phyloP scores from a whole-genome alignment of 148 eudicot genomes.

The Silene conica region DNA sequence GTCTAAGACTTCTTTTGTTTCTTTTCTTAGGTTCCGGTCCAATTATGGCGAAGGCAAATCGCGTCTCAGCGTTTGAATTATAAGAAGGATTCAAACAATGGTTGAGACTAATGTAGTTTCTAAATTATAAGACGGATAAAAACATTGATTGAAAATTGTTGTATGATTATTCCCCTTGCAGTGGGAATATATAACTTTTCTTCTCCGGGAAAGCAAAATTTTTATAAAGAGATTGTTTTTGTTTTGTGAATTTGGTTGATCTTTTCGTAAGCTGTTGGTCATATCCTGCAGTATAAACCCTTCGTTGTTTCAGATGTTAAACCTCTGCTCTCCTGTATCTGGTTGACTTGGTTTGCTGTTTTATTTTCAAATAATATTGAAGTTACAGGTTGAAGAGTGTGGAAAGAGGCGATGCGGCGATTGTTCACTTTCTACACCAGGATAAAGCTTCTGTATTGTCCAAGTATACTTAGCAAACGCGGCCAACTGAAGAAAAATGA shows the following conservation, averaged over 20 bases:
- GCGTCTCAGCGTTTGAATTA: conserved; percentile 34
- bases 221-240: not conserved
- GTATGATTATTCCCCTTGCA: conserved; percentile 1
- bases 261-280: not conserved
- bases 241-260: not conserved
- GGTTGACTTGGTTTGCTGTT: not conserved
- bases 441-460: conserved; percentile 3
- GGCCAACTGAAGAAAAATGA: conserved; percentile 7
- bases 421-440: not conserved
- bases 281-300: not conserved
- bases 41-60: conserved; percentile 71
- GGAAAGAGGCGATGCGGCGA: not conserved
- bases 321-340: not conserved
- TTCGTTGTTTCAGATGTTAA: not conserved
- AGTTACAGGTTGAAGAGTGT: conserved; percentile 2
- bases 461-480: not conserved
- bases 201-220: not conserved
- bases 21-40: conserved; percentile 50
- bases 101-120: conserved; percentile 3
- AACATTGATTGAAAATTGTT: not conserved
- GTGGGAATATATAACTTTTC: not conserved
- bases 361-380: not conserved
- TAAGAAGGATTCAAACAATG: conserved; percentile 9
- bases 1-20: not conserved
- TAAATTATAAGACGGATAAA: not conserved